Evolutionary conservation across 176 grass and related monocot species (phyloP), one percentile per base, ranked within the genome.

Genomic region (Oryza nivara): DNA sequence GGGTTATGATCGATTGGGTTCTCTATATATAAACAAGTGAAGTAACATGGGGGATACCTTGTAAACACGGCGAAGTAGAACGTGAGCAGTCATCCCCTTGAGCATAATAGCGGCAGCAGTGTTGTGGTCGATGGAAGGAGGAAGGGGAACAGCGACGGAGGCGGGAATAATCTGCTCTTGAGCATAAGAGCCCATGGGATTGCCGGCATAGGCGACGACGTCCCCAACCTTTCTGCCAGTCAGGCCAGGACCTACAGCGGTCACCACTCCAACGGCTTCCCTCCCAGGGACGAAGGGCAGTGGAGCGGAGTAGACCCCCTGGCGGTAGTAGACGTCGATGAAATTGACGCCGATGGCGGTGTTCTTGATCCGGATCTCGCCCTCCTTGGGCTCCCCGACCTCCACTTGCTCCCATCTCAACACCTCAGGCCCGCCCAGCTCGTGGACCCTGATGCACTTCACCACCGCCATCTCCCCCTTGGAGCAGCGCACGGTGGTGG

Each of bases 251-350:
- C 96, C 96, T 13, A 98, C 89, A 3, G 88, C 93, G 5, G 91
- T 93, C 83, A 95, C 96, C 58, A 98, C 85, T 12, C 96, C 96
- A 66, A 95, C 96, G 9, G 96, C 91, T 87, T 98, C 96, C 89
- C 48, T 95, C 30, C 93, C 93, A 25, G 94, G 94, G 23, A 82
- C 89, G 71, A 89, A 96, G 56, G 94, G 91, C 52, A 86, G 9
- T 4, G 82, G 61, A 2, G 84, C 64, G 14, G 71, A 2, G 67
- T 96, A 96, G 15, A 93, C 84, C 20, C 94, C 94, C 75, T 91
- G 87, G 46, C 94, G 94, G 88, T 45, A 89, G 86, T 93, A 96
- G 51, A 89, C 30, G 76, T 96, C 94, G 86, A 96, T 96, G 89
- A 96, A 96, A 74, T 96, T 93, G 82, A 96, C 91, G 12, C 94